Evolutionary conservation across 139 green algal genomes (phyloP).

Genomic region (Picocystis salinarum): DNA sequence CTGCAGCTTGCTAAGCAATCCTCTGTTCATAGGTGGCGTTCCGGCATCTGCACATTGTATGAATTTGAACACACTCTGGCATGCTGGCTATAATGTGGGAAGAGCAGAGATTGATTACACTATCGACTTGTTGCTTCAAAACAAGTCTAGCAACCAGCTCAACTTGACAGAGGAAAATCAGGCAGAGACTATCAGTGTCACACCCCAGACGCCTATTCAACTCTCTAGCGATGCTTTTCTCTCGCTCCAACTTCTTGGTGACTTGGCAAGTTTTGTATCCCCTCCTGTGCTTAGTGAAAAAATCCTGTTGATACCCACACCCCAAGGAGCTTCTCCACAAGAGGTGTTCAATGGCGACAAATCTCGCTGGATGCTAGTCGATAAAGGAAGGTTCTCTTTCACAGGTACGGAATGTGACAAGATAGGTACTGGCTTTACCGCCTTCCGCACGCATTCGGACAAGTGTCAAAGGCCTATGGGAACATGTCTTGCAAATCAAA

Average conservation of each 20-base stretch:
- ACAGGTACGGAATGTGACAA: constrained; percentile 13
- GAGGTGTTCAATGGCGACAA: too few species aligned
- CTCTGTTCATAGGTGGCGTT: constrained; percentile 12
- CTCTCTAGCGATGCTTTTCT: too few species aligned
- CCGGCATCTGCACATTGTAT: constrained; percentile 11
- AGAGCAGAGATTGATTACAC: not conserved
- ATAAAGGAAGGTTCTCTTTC: constrained; percentile 5
- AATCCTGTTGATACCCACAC: too few species aligned
- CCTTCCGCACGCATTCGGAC: constrained; percentile 7
- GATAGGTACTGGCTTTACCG: constrained; percentile 9
- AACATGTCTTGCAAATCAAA: constrained; percentile 7
- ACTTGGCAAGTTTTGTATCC: too few species aligned
- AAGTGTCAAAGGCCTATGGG: constrained; percentile 2
- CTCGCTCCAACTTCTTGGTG: too few species aligned
- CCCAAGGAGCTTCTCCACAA: too few species aligned
- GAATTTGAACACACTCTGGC: constrained; percentile 7
- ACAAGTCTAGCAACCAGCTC: too few species aligned
- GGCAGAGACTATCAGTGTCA: too few species aligned
- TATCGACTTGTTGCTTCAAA: too few species aligned
- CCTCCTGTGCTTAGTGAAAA: too few species aligned
- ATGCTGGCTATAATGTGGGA: not conserved
- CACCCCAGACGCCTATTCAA: too few species aligned
- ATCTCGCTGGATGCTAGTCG: constrained; percentile 15
- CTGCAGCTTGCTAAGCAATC: constrained; percentile 7
- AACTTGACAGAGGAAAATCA: too few species aligned